These are phyloP conservation scores for Yamadazyma conglobata DNA, from an alignment of 1,139 yeast species.

Conservation along the genomic window DNA sequence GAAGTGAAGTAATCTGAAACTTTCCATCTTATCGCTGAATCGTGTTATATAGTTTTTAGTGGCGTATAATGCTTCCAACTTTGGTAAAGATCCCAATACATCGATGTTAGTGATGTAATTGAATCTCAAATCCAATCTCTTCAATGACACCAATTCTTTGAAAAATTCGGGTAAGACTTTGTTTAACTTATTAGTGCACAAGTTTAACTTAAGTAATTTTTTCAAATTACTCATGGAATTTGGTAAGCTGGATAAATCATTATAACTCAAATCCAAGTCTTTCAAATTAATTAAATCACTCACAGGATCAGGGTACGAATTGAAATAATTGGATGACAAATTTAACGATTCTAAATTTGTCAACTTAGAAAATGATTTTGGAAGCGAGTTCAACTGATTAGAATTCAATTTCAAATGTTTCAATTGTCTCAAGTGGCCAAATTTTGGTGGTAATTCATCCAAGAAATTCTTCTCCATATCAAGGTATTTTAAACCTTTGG, in stretches of 20 bases:
- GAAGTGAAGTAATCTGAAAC: conserved; percentile 48
- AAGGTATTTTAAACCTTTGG: conserved; percentile 62
- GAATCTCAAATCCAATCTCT: conserved; percentile 74
- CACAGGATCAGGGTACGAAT: conserved; percentile 66
- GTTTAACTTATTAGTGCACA: conserved; percentile 72
- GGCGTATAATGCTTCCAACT: conserved; percentile 68
- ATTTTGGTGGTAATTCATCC: conserved; percentile 55
- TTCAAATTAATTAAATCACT: conserved; percentile 56
- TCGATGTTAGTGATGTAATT: conserved; percentile 67
- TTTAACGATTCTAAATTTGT: conserved; percentile 59
- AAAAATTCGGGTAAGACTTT: conserved; percentile 54
- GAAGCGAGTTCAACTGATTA: conserved; percentile 67
- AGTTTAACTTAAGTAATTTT: conserved; percentile 63
- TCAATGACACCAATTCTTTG: conserved; percentile 51
- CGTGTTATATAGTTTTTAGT: conserved; percentile 76
- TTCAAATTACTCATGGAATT: conserved; percentile 55
- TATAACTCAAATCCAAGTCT: conserved; percentile 80
- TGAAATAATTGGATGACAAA: conserved; percentile 77
- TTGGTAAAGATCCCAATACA: conserved; percentile 59
- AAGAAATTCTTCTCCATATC: conserved; percentile 79
- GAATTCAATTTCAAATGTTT: conserved; percentile 62
- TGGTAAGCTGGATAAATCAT: conserved; percentile 62
- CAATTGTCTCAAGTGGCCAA: conserved; percentile 52
- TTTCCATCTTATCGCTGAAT: conserved; percentile 60
- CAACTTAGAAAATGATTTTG: conserved; percentile 57